Base-by-base conservation (phyloP, 73 alveolate species). In the Paramecium pentaurelia region DNA sequence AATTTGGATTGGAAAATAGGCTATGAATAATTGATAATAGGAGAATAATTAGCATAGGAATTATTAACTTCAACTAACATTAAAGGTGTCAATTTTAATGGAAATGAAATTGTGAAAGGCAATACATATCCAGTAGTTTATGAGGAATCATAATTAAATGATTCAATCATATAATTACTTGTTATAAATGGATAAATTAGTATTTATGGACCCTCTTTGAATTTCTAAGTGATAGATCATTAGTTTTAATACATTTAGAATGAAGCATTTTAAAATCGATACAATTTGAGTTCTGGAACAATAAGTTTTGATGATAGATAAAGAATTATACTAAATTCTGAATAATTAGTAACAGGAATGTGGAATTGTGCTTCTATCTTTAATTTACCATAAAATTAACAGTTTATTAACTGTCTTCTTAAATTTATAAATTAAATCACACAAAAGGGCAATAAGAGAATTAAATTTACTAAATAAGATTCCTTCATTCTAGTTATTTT, bases 271-370 rank as follows among this genome's bases (percentile, higher is more conserved):
- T 27, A 6, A 45, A 80, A 80, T 47, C 8, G 91, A 80, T 27
- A 27, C 4, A 18, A 32, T 27, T 49, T 32, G 12, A 14, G 30
- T 44, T 18, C 30, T 20, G 91, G 77, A 3, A 14, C 58, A 18
- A 25, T 80, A 8, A 80, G 58, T 8, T 80, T 80, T 47, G 91
- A 80, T 80, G 73, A 80, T 14, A n/a, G 91, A 80, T 22, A 49
- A 32, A 80, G 91, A 49, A 28, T 80, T 27, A 20, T 80, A 28
- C 58, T 80, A 42, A 47, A 80, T 45, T 44, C 91, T 0, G 58
- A 25, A 36, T 25, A 42, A 42, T 80, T 80, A 28, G 91, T 80
- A 6, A 25, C 30, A n/a, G 75, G 71, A 20, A 22, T 20, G 34
- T 45, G 71, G 91, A 22, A n/a, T 80, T 44, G 73, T 80, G 34